Evolutionary conservation across 805 yeast genomes (phyloP).

Genomic region (Metschnikowia gruessii): DNA sequence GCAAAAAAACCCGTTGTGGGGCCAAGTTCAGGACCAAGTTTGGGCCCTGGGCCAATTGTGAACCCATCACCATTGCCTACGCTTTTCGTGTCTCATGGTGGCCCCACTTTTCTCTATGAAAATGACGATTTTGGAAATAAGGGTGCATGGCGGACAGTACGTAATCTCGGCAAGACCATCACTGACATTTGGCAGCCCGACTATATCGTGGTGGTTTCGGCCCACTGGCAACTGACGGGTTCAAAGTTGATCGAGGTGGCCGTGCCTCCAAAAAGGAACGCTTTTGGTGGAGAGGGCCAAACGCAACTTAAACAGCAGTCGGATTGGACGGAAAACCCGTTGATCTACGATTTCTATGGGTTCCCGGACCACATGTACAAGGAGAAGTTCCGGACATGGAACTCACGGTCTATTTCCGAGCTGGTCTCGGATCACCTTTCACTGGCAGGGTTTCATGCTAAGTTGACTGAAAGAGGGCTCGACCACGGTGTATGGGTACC

Average conservation of each 20-base stretch:
- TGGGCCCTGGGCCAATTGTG: background rate
- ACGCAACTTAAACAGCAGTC: no score
- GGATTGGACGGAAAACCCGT: slow-evolving; percentile 43
- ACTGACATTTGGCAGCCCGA: slow-evolving; percentile 54
- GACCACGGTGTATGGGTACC: slow-evolving; percentile 90
- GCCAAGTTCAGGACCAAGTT: background rate
- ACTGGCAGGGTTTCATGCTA: slow-evolving; percentile 43
- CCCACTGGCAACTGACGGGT: slow-evolving; percentile 66
- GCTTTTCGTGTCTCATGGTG: slow-evolving; percentile 78
- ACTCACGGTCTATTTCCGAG: slow-evolving; percentile 42
- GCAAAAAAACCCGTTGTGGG: background rate
- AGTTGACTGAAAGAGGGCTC: slow-evolving; percentile 56
- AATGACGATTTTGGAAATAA: slow-evolving; percentile 49
- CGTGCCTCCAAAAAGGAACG: slow-evolving; percentile 31
- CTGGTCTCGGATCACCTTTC: slow-evolving; percentile 42
- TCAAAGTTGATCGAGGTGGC: slow-evolving; percentile 47
- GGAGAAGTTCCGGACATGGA: slow-evolving; percentile 56
- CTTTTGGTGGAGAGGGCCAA: background rate
- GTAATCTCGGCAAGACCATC: slow-evolving; percentile 51
- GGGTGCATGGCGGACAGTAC: slow-evolving; percentile 58
- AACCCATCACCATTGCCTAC: slow-evolving; percentile 47
- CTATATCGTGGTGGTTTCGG: slow-evolving; percentile 64
- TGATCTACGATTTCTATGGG: slow-evolving; percentile 74
- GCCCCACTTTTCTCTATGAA: slow-evolving; percentile 69
- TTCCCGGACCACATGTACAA: slow-evolving; percentile 65